These are phyloP conservation scores for Geotrichum europaeum DNA, from an alignment of 1,139 yeast genomes.

Conservation along the genomic window DNA sequence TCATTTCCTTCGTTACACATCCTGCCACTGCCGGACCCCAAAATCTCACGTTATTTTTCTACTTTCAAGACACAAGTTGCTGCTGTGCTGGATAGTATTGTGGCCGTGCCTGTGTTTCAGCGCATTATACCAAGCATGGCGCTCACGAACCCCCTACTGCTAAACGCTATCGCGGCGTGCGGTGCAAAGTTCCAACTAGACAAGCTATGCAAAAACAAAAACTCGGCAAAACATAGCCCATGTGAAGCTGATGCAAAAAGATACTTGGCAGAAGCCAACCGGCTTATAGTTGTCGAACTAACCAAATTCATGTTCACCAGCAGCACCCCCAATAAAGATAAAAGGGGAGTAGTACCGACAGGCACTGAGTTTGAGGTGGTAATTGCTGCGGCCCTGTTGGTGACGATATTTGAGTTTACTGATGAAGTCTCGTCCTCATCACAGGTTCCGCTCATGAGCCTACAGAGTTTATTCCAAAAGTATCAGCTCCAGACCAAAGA, in stretches of 20 bases:
- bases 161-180: slow-evolving; percentile 14
- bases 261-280: not conserved
- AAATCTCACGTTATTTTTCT: not conserved
- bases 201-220: not conserved
- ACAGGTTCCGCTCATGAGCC: not conserved
- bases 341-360: not conserved
- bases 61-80: slow-evolving; percentile 3
- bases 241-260: not conserved
- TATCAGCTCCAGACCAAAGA: not conserved
- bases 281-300: not conserved
- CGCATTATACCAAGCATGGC: slow-evolving; percentile 15
- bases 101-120: slow-evolving; percentile 15
- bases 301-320: not conserved
- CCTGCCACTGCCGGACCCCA: not conserved
- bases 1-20: not conserved
- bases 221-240: not conserved
- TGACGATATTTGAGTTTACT: not conserved
- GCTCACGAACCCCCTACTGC: slow-evolving; percentile 14
- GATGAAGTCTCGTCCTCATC: not conserved
- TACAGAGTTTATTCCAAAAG: not conserved
- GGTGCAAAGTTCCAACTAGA: slow-evolving; percentile 8
- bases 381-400: not conserved
- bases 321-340: not conserved
- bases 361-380: not conserved
- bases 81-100: slow-evolving; percentile 11